phyloP scores from a whole-genome alignment of 176 grass and related monocot genomes.

The Oryza glaberrima region DNA sequence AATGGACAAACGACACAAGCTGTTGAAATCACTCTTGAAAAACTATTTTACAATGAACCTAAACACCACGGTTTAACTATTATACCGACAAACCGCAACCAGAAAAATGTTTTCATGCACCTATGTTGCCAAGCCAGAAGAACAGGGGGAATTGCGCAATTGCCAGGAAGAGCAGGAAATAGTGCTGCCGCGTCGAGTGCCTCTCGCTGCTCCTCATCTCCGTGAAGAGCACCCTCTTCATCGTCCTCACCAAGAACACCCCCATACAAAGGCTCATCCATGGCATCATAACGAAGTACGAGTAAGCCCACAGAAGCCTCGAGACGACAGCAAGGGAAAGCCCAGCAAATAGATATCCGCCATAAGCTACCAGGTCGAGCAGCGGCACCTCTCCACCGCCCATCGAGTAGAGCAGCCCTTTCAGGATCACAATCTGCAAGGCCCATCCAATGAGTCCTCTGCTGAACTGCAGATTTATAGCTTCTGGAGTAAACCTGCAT shows the following conservation, averaged over 20 bases:
- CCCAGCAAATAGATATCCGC: constrained; percentile 67
- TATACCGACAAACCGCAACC: not conserved
- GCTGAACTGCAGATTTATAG: constrained; percentile 79
- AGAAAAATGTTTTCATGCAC: constrained; percentile 31
- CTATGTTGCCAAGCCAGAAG: constrained; percentile 86
- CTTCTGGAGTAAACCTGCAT: constrained; percentile 85
- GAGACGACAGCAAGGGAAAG: constrained; percentile 57
- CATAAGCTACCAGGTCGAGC: constrained; percentile 81
- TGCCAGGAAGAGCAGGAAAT: constrained; percentile 79
- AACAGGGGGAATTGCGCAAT: constrained; percentile 77
- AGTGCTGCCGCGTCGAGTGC: constrained; percentile 72
- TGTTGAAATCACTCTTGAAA: not conserved
- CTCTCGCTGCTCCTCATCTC: constrained; percentile 74
- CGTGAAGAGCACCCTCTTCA: constrained; percentile 76
- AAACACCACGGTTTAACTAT: not conserved
- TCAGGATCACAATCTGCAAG: constrained; percentile 70
- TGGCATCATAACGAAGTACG: constrained; percentile 63
- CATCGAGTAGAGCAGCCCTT: constrained; percentile 69
- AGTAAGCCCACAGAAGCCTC: constrained; percentile 70
- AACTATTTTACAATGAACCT: constrained; percentile 29
- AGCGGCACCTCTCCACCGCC: constrained; percentile 80
- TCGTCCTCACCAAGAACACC: constrained; percentile 85
- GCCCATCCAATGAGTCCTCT: constrained; percentile 73
- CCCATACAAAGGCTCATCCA: constrained; percentile 94
- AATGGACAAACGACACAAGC: constrained; percentile 15